phyloP scores from a whole-genome alignment of 2,329 filamentous ascomycete species.

The Xenoacremonium recifei region DNA sequence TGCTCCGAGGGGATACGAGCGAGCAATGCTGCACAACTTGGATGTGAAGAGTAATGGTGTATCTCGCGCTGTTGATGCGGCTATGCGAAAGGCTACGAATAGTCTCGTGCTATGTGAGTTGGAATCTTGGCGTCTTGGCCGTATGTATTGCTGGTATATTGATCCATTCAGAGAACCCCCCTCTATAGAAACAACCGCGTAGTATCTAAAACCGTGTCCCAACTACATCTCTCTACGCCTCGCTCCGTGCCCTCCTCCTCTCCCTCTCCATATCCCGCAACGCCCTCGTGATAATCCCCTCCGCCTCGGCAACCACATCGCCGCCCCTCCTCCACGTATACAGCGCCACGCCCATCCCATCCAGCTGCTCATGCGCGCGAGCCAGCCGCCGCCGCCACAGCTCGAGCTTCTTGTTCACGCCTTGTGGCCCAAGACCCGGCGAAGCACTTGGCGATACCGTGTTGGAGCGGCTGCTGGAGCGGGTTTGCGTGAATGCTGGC shows the following conservation, averaged over 20 bases:
- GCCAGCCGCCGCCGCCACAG: conserved; percentile 69
- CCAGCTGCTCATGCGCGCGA: conserved; percentile 61
- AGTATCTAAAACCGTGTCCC: no score
- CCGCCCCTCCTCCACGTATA: conserved; percentile 72
- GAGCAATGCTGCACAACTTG: no score
- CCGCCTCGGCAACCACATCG: conserved; percentile 67
- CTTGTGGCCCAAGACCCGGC: conserved; percentile 32
- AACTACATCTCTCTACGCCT: no score
- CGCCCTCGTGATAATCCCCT: conserved; percentile 60
- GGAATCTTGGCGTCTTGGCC: no score
- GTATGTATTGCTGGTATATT: no score
- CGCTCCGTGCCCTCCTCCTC: conserved; percentile 6
- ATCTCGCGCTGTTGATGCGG: no score
- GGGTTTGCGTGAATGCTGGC: conserved; percentile 21
- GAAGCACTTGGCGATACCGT: conserved; percentile 34
- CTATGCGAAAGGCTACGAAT: no score
- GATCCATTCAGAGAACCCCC: no score
- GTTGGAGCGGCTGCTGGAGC: conserved; percentile 30
- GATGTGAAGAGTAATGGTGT: no score
- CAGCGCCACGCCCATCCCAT: conserved; percentile 63
- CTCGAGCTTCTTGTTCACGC: conserved; percentile 66
- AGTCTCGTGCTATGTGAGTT: no score
- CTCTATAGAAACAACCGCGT: no score
- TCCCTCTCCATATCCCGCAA: conserved; percentile 42
- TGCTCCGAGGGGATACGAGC: no score